Evolutionary conservation across 148 eudicot genomes (phyloP).

Genomic region (Vaccinium macrocarpon): DNA sequence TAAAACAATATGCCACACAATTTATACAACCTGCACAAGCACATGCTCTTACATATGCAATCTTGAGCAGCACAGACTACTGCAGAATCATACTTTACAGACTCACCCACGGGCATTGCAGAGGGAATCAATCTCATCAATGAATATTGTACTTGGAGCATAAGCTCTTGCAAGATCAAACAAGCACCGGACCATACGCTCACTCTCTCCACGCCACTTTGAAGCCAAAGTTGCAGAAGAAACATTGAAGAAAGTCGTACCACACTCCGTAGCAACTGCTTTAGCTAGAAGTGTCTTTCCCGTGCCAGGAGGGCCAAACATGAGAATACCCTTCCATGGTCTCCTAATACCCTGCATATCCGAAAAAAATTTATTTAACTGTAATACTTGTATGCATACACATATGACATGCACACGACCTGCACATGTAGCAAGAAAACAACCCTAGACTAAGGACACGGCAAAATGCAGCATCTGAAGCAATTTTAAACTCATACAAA

Average conservation of each 20-base stretch:
- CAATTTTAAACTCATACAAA: neutral
- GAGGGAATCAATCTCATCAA: slow-evolving; percentile 98
- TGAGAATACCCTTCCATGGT: slow-evolving; percentile 98
- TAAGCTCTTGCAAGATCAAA: slow-evolving; percentile 98
- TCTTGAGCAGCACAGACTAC: neutral
- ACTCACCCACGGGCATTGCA: slow-evolving; percentile 95
- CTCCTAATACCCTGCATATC: slow-evolving; percentile 82
- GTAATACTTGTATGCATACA: neutral
- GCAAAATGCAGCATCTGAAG: slow-evolving; percentile 11
- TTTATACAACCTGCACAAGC: too few species aligned
- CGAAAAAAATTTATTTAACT: neutral
- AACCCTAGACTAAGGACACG: neutral
- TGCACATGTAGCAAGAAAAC: slow-evolving; percentile 4
- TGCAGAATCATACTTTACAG: neutral
- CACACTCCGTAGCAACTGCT: slow-evolving; percentile 99
- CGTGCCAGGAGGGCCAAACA: slow-evolving; percentile 99
- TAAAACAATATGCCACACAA: too few species aligned
- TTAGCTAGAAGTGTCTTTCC: slow-evolving; percentile 98
- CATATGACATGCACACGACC: neutral
- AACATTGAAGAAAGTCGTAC: slow-evolving; percentile 95
- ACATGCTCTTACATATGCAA: slow-evolving; percentile 1
- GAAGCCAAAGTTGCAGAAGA: slow-evolving; percentile 98
- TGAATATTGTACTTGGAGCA: slow-evolving; percentile 98
- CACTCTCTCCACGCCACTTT: slow-evolving; percentile 99
- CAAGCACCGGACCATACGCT: slow-evolving; percentile 91